phyloP scores from a whole-genome alignment of 2,329 filamentous ascomycete species.

The Colletotrichum sp. region DNA sequence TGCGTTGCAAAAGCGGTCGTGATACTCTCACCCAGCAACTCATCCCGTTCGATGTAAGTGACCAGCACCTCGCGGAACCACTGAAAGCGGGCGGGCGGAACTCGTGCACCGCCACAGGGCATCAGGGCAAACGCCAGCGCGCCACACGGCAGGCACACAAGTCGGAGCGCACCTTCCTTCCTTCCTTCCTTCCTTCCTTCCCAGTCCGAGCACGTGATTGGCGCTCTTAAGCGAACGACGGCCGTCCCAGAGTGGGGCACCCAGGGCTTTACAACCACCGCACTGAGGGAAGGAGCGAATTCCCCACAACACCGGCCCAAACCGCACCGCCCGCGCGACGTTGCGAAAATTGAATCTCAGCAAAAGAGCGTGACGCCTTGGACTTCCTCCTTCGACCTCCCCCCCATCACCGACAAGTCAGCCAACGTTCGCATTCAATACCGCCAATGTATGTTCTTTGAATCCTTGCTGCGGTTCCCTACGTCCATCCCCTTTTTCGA shows the following conservation, averaged over 20 bases:
- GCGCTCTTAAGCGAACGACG: constrained; percentile 4
- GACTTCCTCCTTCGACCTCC: constrained; percentile 1
- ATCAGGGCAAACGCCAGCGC: background rate
- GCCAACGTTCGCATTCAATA: constrained; percentile 20
- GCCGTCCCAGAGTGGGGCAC: background rate
- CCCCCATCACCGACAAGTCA: constrained; percentile 20
- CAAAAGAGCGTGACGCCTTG: background rate
- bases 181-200: background rate
- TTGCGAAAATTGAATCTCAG: constrained; percentile 18
- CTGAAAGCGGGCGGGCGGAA: background rate
- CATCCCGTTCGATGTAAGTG: background rate
- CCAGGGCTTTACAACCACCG: constrained; percentile 3
- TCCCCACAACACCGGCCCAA: background rate
- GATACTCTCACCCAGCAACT: background rate
- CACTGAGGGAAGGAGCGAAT: background rate
- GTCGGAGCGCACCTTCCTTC: background rate
- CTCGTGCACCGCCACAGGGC: background rate
- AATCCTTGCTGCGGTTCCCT: background rate
- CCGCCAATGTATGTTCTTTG: constrained; percentile 16
- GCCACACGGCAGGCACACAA: background rate
- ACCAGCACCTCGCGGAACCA: background rate
- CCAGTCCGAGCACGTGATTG: constrained; percentile 3
- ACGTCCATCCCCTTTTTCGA: background rate
- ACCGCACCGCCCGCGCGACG: background rate
- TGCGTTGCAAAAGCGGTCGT: background rate